Percentiles rank a stretch among this genome's conserved stretches.
These are phyloP conservation scores for Sporothrix schenckii DNA, from an alignment of 2,329 filamentous ascomycete species.

Conservation along the genomic window DNA sequence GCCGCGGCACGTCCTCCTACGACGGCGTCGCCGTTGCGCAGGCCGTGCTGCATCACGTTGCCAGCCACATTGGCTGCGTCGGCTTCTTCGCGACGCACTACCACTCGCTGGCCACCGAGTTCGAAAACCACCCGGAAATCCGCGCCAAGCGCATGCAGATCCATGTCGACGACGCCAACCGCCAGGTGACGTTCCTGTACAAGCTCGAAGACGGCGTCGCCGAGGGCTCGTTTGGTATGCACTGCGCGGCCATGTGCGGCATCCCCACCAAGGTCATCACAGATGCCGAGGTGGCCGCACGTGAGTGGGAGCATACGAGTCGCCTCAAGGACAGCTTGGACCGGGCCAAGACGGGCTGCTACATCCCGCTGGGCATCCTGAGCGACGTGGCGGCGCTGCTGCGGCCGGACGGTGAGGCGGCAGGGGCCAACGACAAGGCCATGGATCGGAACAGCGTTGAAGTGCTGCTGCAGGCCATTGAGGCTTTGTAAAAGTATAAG, in stretches of 20 bases:
- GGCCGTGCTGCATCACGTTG: constrained; percentile 94
- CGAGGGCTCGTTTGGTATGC: constrained; percentile 97
- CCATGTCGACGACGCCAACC: constrained; percentile 79
- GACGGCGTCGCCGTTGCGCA: constrained; percentile 96
- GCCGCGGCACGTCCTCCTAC: constrained; percentile 91
- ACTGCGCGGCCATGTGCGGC: constrained; percentile 97
- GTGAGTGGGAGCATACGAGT: constrained; percentile 93
- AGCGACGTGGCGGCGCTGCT: constrained; percentile 85
- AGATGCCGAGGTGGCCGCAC: constrained; percentile 82
- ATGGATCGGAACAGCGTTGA: constrained; percentile 58
- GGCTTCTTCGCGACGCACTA: constrained; percentile 99
- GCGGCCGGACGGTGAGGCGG: constrained; percentile 47
- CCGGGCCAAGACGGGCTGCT: constrained; percentile 74
- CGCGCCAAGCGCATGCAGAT: constrained; percentile 89
- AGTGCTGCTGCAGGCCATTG: constrained; percentile 64
- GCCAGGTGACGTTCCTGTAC: constrained; percentile 95
- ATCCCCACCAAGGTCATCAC: constrained; percentile 83
- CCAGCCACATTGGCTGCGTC: constrained; percentile 86
- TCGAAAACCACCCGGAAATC: constrained; percentile 86
- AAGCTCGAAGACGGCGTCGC: constrained; percentile 91
- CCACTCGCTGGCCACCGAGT: constrained; percentile 89
- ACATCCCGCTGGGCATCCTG: constrained; percentile 80
- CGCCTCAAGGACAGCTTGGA: constrained; percentile 86
- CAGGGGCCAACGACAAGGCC: constrained; percentile 46
- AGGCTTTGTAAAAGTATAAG: constrained; percentile 50